phyloP scores from a whole-genome alignment of 106 monocot genomes.

The Phalaenopsis aphrodite region DNA sequence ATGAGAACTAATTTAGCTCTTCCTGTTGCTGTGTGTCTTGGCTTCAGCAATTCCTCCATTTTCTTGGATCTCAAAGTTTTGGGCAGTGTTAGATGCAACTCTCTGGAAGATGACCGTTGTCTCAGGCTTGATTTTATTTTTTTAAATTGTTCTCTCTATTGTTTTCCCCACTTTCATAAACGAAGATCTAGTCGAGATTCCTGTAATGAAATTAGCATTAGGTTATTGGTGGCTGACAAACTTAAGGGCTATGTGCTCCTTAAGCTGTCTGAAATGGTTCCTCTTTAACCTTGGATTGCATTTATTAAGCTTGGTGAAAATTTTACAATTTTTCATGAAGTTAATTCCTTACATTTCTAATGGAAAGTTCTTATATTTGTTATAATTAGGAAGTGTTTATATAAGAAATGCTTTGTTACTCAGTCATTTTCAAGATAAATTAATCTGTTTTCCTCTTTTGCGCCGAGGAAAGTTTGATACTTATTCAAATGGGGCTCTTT shows the following conservation, averaged over 20 bases:
- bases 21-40: background rate
- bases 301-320: background rate
- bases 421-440: no score
- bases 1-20: background rate
- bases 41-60: background rate
- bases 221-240: background rate
- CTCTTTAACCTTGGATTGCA: background rate
- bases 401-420: no score
- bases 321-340: background rate
- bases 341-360: background rate
- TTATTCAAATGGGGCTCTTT: no score
- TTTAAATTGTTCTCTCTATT: background rate
- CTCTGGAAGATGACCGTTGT: no score
- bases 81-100: no score
- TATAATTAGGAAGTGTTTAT: no score
- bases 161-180: background rate
- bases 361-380: no score
- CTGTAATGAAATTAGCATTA: background rate
- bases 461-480: no score
- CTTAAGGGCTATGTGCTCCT: background rate
- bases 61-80: background rate
- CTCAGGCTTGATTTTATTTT: background rate
- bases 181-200: background rate
- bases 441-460: no score
- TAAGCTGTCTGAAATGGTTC: background rate